Base-by-base conservation (phyloP, 2,329 filamentous ascomycete species). In the Fonsecaea monophora region DNA sequence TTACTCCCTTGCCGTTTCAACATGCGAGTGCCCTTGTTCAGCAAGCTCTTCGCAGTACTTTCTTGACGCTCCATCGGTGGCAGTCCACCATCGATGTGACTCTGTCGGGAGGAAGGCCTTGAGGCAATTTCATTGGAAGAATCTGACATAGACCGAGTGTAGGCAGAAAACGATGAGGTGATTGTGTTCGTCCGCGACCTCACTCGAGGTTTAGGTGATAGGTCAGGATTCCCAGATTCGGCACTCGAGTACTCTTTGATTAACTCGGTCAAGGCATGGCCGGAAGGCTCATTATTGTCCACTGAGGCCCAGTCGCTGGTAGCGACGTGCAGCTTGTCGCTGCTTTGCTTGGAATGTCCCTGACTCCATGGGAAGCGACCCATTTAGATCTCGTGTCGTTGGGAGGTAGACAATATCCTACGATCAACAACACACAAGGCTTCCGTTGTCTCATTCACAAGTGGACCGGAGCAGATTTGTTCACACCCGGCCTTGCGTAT, bases 1-100 rank as follows among this genome's bases (percentile, higher is more conserved):
- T 82, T 82, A 68, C 80, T 82, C 18, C 80, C 80, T 72, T 82
- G 80, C 45, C 81, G 80, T 42, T 78, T 80, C 45, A 83, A 74
- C 56, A 82, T 81, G n/a, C 80, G 79, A 67, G 80, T 81, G 4
- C 81, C 78, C 55, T 80, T 79, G 34, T 77, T 75, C 54, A 83
- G 69, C 34, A 83, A 71, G 4, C 77, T 80, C 56, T 79, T 80
- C 42, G 79, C 75, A 30, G 75, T 72, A 12, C 45, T 66, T 37
- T 73, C 72, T 12, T 62, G 54, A 32, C 69, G 68, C 13, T 71
- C 69, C 2, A 42, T 8, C 35, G 62, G 34, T 30, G 60, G 60
- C 15, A 62, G 54, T 21, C 56, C 61, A 48, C 32, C 42, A 25
- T 69, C 62, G n/a, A 50, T 58, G 32, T 40, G 67, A 50, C 67